Evolutionary conservation across 768 basidiomycete genomes (phyloP).

Genomic region (Lactarius indigo): DNA sequence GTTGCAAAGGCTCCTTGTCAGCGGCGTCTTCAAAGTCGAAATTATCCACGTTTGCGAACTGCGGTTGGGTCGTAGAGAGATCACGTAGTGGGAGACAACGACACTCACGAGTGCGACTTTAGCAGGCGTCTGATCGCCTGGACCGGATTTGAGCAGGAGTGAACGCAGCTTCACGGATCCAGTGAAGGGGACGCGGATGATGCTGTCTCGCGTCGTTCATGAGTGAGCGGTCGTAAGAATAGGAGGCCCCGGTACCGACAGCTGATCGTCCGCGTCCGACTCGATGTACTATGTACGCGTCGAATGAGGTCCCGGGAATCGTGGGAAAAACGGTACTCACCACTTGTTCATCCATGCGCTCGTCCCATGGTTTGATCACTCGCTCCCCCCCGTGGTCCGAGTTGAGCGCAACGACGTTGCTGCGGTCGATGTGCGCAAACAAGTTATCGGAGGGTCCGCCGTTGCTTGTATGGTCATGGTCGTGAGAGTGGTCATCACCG

Average conservation of each 20-base stretch:
- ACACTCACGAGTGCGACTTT: conserved; percentile 64
- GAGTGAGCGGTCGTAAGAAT: background rate
- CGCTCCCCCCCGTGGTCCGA: conserved; percentile 43
- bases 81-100: no score
- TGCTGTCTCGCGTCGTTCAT: conserved; percentile 41
- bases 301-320: background rate
- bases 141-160: conserved; percentile 81
- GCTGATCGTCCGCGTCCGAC: conserved; percentile 88
- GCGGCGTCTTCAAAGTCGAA: conserved; percentile 78
- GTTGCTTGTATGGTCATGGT: conserved; percentile 50
- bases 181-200: conserved; percentile 83
- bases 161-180: conserved; percentile 81
- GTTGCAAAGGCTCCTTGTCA: conserved; percentile 63
- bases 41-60: conserved; percentile 77
- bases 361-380: conserved; percentile 86
- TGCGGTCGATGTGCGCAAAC: conserved; percentile 69
- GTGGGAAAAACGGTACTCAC: conserved; percentile 39
- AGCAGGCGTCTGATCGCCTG: conserved; percentile 69
- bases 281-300: conserved; percentile 58
- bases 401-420: conserved; percentile 81
- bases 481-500: conserved; percentile 49
- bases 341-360: conserved; percentile 63
- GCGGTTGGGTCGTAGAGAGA: no score
- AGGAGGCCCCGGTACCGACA: conserved; percentile 44
- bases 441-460: conserved; percentile 65